phyloP scores from a whole-genome alignment of 163 green algal genomes.

The Scenedesmus sp. region DNA sequence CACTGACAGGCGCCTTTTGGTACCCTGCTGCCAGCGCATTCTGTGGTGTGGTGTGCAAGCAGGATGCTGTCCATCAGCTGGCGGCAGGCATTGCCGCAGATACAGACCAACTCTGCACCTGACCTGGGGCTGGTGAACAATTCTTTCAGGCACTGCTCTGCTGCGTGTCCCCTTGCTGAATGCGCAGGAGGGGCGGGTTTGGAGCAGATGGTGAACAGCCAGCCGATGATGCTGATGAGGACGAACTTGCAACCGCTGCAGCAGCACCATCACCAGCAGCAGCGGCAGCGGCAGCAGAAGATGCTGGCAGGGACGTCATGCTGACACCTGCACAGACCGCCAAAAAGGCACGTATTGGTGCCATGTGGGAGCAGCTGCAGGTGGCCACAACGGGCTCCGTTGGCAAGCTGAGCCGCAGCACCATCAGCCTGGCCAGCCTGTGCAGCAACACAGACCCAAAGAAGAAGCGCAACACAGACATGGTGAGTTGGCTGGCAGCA shows the following conservation, averaged over 20 bases:
- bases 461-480: slow-evolving; percentile 54
- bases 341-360: slow-evolving; percentile 70
- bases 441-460: slow-evolving; percentile 58
- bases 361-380: slow-evolving; percentile 72
- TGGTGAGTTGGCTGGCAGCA: slow-evolving; percentile 48
- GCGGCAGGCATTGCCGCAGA: not conserved
- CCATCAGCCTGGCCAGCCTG: slow-evolving; percentile 63
- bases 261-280: not conserved
- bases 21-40: too few relatives aligned
- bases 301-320: slow-evolving; percentile 14
- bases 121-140: too few relatives aligned
- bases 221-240: slow-evolving; percentile 47
- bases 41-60: too few relatives aligned
- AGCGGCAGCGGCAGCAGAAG: slow-evolving; percentile 16
- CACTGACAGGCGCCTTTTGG: too few relatives aligned
- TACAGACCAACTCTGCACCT: too few relatives aligned
- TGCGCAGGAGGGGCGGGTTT: not conserved
- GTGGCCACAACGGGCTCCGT: slow-evolving; percentile 1
- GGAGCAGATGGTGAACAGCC: slow-evolving; percentile 29
- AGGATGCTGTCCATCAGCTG: too few relatives aligned
- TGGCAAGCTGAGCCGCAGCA: slow-evolving; percentile 33
- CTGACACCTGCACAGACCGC: slow-evolving; percentile 30
- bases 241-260: slow-evolving; percentile 28
- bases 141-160: not conserved
- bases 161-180: not conserved